These are phyloP conservation scores for Coniochaeta sp. DNA, from an alignment of 2,329 filamentous ascomycete genomes.

Conservation along the genomic window DNA sequence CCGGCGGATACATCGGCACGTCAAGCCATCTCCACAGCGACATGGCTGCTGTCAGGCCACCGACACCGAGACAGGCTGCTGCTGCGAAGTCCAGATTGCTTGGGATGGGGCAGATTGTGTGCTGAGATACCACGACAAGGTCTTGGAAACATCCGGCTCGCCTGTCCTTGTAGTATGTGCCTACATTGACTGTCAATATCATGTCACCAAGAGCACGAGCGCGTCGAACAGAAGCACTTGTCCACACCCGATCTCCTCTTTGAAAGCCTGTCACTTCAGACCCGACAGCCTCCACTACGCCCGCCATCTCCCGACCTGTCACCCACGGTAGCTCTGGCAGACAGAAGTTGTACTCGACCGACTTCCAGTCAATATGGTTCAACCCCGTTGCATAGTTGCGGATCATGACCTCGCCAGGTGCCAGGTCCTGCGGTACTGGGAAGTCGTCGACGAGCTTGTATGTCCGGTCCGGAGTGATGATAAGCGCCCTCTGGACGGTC, in stretches of 20 bases:
- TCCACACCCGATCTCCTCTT: no score
- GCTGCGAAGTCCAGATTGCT: slow-evolving; percentile 21
- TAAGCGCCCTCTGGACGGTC: no score
- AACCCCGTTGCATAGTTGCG: slow-evolving; percentile 25
- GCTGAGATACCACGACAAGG: slow-evolving; percentile 29
- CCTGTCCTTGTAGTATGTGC: slow-evolving; percentile 33
- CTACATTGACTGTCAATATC: slow-evolving; percentile 28
- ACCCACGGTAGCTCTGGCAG: slow-evolving; percentile 29
- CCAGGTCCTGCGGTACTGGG: no score
- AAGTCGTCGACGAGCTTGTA: no score
- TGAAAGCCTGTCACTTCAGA: no score
- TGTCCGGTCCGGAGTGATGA: no score
- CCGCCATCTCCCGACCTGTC: slow-evolving; percentile 24
- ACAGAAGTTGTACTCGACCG: slow-evolving; percentile 34
- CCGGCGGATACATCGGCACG: slow-evolving; percentile 17
- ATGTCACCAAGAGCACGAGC: slow-evolving; percentile 20
- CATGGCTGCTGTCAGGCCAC: slow-evolving; percentile 32
- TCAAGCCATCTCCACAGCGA: slow-evolving; percentile 32
- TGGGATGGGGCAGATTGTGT: slow-evolving; percentile 32
- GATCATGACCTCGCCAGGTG: slow-evolving; percentile 23
- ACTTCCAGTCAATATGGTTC: slow-evolving; percentile 33
- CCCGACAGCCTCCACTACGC: no score
- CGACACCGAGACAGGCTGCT: slow-evolving; percentile 31
- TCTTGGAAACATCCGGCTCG: slow-evolving; percentile 35
- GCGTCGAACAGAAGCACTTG: no score